Conservation (phyloP, 495 filamentous ascomycete species). For the Tuber indicum region DNA sequence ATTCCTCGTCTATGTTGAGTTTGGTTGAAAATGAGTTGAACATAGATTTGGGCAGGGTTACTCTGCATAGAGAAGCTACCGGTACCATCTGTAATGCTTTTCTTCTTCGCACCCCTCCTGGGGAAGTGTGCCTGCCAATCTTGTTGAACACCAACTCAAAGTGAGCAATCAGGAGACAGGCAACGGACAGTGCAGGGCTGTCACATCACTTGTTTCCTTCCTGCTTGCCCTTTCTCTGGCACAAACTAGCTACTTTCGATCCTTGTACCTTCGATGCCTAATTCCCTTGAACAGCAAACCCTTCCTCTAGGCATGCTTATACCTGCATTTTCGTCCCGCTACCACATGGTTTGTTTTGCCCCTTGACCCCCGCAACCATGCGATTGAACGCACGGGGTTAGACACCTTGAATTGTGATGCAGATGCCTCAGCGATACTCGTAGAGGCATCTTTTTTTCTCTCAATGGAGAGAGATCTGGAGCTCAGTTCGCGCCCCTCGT, state of each 20-base stretch:
- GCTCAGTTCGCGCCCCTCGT: constrained; percentile 28
- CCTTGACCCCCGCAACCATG: constrained; percentile 36
- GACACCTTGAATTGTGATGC: constrained; percentile 36
- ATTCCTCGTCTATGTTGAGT: constrained; percentile 16
- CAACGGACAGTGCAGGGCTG: constrained; percentile 10
- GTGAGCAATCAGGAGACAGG: not conserved
- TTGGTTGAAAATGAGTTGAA: constrained; percentile 6
- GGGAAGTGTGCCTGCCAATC: constrained; percentile 30
- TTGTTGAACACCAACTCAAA: constrained; percentile 14
- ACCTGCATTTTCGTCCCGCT: constrained; percentile 37
- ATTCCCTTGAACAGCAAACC: constrained; percentile 32
- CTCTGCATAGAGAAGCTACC: constrained; percentile 16
- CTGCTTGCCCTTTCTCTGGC: constrained; percentile 25
- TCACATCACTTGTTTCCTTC: constrained; percentile 24
- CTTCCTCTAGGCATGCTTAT: constrained; percentile 10
- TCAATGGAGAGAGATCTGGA: constrained; percentile 24
- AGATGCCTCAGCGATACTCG: constrained; percentile 19
- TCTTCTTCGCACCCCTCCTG: constrained; percentile 21
- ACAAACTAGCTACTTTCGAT: not conserved
- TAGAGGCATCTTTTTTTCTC: not conserved
- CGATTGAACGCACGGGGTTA: constrained; percentile 31
- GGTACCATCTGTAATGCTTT: not conserved
- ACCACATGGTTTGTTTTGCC: constrained; percentile 37
- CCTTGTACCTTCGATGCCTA: not conserved
- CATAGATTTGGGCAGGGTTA: constrained; percentile 17